These are phyloP conservation scores for Solanum neorickii DNA, from an alignment of 257 asterid genomes.

Conservation along the genomic window DNA sequence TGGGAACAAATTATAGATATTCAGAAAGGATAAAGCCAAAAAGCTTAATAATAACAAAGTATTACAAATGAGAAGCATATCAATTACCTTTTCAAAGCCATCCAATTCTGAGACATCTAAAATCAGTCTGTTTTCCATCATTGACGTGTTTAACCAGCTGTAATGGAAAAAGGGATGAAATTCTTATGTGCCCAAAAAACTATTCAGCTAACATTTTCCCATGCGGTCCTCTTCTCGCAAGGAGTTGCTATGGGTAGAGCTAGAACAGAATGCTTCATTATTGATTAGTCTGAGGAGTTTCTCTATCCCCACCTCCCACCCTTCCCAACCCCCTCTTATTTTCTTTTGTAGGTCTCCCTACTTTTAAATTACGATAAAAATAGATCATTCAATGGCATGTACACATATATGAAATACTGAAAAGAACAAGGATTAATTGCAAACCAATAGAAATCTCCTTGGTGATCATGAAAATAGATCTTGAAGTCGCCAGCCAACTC, in stretches of 20 bases:
- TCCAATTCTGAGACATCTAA: slow-evolving; percentile 52
- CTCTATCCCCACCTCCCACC: neutral
- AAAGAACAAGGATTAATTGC: slow-evolving; percentile 12
- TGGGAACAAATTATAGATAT: neutral
- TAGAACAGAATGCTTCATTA: neutral
- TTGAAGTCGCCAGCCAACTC: slow-evolving; percentile 91
- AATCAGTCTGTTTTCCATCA: slow-evolving; percentile 81
- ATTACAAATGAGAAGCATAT: neutral
- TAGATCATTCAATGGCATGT: neutral
- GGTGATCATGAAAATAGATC: slow-evolving; percentile 86
- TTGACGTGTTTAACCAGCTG: slow-evolving; percentile 93
- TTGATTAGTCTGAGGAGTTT: neutral
- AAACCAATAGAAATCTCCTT: slow-evolving; percentile 95
- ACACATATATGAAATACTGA: neutral
- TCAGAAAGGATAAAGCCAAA: neutral
- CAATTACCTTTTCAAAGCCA: slow-evolving; percentile 65
- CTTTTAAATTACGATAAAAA: neutral
- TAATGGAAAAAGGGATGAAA: neutral
- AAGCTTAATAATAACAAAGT: neutral
- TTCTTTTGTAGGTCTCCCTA: neutral
- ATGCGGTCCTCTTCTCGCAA: neutral
- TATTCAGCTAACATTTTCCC: neutral
- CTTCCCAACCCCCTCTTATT: neutral
- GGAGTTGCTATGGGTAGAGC: neutral
- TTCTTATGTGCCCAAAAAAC: neutral